These are phyloP conservation scores for Setaria italica DNA, from an alignment of 202 grass and related monocot species.

Conservation along the genomic window DNA sequence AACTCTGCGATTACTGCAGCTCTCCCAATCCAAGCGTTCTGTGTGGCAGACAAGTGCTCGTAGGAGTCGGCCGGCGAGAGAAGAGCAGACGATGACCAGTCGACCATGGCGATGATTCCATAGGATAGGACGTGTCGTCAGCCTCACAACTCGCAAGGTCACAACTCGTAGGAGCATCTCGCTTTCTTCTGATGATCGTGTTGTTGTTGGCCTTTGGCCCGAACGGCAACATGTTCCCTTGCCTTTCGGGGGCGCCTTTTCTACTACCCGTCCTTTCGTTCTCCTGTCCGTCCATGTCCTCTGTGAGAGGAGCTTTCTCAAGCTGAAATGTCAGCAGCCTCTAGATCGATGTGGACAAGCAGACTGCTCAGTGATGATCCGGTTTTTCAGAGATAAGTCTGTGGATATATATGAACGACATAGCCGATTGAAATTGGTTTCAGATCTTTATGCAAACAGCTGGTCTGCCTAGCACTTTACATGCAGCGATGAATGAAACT, in stretches of 20 bases:
- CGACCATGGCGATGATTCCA: neutral
- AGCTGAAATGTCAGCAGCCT: slow-evolving; percentile 13
- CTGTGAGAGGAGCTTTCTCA: neutral
- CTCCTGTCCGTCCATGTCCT: neutral
- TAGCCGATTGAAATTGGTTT: neutral
- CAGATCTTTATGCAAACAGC: neutral
- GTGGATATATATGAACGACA: neutral
- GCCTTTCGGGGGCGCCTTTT: slow-evolving; percentile 38
- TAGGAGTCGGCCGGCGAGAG: neutral
- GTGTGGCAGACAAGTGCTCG: neutral
- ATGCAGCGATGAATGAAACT: neutral
- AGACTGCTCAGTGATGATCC: neutral
- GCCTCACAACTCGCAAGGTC: slow-evolving; percentile 4
- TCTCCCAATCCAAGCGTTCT: neutral
- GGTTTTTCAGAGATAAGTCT: slow-evolving; percentile 6
- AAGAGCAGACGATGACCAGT: neutral
- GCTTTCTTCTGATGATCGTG: slow-evolving; percentile 27
- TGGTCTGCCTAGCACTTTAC: neutral
- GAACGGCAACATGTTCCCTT: slow-evolving; percentile 28
- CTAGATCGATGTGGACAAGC: neutral
- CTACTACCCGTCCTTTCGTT: neutral
- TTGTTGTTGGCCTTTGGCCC: slow-evolving; percentile 22
- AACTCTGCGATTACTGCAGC: neutral
- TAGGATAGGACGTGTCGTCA: neutral
- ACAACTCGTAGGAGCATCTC: neutral